Base-by-base conservation (phyloP, 106 monocot genomes). In the Apostasia shenzhenica region DNA sequence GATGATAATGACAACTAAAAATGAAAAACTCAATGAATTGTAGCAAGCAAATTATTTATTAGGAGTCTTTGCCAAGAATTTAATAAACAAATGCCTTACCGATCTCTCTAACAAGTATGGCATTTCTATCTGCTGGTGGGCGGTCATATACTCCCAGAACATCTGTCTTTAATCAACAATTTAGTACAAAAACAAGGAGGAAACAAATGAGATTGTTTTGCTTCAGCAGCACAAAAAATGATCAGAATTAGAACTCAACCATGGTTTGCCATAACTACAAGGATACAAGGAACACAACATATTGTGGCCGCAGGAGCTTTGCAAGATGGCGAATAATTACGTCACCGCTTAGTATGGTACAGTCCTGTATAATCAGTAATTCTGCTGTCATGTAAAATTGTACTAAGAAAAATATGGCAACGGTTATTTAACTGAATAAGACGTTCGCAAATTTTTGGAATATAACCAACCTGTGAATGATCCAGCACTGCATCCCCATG, bases 221-320 rank as follows among this genome's bases (percentile, higher is more conserved):
- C 8, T 50, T 50, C 50, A 50, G 8, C 50, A 4, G 50, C 8
- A 50, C 50, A 26, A 26, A 26, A 5, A 50, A 50, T 50, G 6
- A 50, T 50, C 50, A 50, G 50, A 50, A 5, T 50, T 50, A 50
- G 8, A 8, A 5, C 4, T 50, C 4, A 5, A 5, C 4, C 8
- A 50, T 50, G 50, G 6, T 50, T 50, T 42, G 7, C 8, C 6
- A 40, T 6, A 13, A 14, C 41, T 44, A 57, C 55, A 37, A 66
- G 90, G 90, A 91, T 97, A 97, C 92, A 67, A 97, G 92, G 74
- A 92, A 97, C 44, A 97, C 89, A 65, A 92, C 89, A 70, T 97
- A 97, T 57, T 92, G 77, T 37, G 97, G 97, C 67, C 53, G 68
- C 47, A 97, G 48, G 12, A 63, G 69, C 57, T 92, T 65, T 40